Conservation (phyloP, 2,329 filamentous ascomycete genomes). For the Phialophora tarda region DNA sequence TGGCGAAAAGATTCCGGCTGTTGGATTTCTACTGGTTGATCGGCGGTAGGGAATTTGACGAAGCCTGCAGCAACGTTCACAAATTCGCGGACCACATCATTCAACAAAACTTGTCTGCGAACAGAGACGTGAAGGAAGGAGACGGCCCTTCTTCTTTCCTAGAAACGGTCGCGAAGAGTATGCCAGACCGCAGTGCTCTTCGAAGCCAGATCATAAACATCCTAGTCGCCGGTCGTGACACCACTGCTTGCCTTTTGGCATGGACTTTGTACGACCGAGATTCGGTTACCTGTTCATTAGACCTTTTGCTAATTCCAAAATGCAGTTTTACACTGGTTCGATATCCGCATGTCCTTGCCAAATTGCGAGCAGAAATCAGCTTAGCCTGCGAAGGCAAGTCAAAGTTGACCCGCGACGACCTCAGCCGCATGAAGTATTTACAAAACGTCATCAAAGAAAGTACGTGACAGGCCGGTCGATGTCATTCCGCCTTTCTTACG, state of each 20-base stretch:
- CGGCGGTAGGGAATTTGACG: constrained; percentile 44
- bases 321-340: constrained; percentile 70
- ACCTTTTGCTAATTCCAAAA: constrained; percentile 43
- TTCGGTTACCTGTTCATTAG: background rate
- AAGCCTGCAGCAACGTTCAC: constrained; percentile 6
- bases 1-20: constrained; percentile 49
- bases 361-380: constrained; percentile 73
- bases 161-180: constrained; percentile 53
- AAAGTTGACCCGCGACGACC: constrained; percentile 41
- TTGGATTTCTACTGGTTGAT: constrained; percentile 55
- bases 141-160: constrained; percentile 12
- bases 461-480: constrained; percentile 18
- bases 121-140: background rate
- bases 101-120: background rate
- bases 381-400: constrained; percentile 48
- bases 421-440: constrained; percentile 46
- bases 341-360: constrained; percentile 68
- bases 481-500: background rate
- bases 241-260: constrained; percentile 78
- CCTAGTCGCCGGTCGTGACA: constrained; percentile 80
- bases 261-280: constrained; percentile 70
- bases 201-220: constrained; percentile 61
- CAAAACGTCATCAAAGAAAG: constrained; percentile 56
- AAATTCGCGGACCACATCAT: constrained; percentile 9
- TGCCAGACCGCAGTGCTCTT: constrained; percentile 49